Conservation (phyloP, 805 yeast species). For the Pichia gijzeniarum region DNA sequence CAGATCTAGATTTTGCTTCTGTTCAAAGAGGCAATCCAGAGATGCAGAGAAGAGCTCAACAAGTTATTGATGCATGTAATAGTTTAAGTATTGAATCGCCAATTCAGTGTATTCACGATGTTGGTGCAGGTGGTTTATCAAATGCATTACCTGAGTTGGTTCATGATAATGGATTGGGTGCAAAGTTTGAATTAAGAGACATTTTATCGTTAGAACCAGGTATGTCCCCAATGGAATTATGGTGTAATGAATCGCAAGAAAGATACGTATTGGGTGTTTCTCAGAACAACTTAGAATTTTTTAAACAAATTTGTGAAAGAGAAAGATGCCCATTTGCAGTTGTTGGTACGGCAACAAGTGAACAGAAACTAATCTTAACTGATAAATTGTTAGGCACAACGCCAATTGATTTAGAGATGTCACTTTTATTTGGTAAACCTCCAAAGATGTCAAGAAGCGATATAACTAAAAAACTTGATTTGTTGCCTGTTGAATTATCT, state of each 20-base stretch:
- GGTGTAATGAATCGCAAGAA: slow-evolving; percentile 99
- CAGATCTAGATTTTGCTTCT: slow-evolving; percentile 94
- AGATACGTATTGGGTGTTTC: slow-evolving; percentile 93
- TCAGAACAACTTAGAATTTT: slow-evolving; percentile 63
- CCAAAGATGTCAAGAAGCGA: slow-evolving; percentile 89
- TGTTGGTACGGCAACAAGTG: slow-evolving; percentile 89
- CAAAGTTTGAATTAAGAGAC: slow-evolving; percentile 83
- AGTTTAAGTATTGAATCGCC: slow-evolving; percentile 72
- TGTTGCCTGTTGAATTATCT: slow-evolving; percentile 33
- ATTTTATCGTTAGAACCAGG: slow-evolving; percentile 91
- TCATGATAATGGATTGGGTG: slow-evolving; percentile 95
- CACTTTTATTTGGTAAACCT: slow-evolving; percentile 91
- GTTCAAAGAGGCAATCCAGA: slow-evolving; percentile 99
- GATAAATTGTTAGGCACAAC: slow-evolving; percentile 73
- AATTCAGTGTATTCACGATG: slow-evolving; percentile 94
- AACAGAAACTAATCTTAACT: slow-evolving; percentile 72
- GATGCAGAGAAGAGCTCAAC: slow-evolving; percentile 98
- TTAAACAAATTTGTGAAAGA: slow-evolving; percentile 78
- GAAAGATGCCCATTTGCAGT: slow-evolving; percentile 96
- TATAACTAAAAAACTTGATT: slow-evolving; percentile 49
- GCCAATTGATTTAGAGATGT: slow-evolving; percentile 95
- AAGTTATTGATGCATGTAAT: slow-evolving; percentile 91
- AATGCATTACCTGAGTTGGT: slow-evolving; percentile 97
- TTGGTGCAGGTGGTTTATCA: slow-evolving; percentile 98
- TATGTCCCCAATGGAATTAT: slow-evolving; percentile 98